A percentile compares a stretch with the other conserved stretches of the same genome.
Conservation (phyloP, 768 basidiomycete species). For the Boletus sp. region DNA sequence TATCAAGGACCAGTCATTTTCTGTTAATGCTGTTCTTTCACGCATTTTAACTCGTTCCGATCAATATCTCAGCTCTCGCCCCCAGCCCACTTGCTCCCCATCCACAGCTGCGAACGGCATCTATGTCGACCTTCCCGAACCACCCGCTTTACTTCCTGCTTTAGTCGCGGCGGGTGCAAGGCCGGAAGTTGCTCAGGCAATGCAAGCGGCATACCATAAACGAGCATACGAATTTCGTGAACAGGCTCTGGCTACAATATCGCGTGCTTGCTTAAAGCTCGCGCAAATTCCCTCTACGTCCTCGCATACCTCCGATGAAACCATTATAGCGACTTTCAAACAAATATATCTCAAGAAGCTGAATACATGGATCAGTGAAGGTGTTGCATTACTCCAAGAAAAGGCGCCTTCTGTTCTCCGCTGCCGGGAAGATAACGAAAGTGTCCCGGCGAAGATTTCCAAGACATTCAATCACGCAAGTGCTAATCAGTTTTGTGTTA, state of each 20-base stretch:
- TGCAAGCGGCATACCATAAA: background rate
- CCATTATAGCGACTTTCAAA: slow-evolving; percentile 2
- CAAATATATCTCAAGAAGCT: slow-evolving; percentile 1
- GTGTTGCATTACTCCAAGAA: background rate
- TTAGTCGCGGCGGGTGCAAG: slow-evolving; percentile 3
- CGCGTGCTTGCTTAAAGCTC: background rate
- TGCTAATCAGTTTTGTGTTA: background rate
- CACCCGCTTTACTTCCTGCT: background rate
- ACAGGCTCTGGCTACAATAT: background rate
- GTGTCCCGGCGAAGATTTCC: background rate
- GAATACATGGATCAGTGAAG: background rate
- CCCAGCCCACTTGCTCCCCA: background rate
- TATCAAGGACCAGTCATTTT: no score
- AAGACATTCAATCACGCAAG: background rate
- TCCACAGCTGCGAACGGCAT: background rate
- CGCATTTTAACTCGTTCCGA: background rate
- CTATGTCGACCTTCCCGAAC: slow-evolving; percentile 5
- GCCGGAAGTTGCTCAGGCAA: background rate
- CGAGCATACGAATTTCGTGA: slow-evolving; percentile 3
- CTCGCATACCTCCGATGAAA: background rate
- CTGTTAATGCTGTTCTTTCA: background rate
- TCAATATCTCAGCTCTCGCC: background rate
- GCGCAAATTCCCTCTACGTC: background rate
- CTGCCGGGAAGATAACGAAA: background rate
- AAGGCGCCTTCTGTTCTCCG: background rate